Evolutionary conservation across 495 filamentous ascomycete species (phyloP).

Genomic region (Aspergillus incahuasiensis): DNA sequence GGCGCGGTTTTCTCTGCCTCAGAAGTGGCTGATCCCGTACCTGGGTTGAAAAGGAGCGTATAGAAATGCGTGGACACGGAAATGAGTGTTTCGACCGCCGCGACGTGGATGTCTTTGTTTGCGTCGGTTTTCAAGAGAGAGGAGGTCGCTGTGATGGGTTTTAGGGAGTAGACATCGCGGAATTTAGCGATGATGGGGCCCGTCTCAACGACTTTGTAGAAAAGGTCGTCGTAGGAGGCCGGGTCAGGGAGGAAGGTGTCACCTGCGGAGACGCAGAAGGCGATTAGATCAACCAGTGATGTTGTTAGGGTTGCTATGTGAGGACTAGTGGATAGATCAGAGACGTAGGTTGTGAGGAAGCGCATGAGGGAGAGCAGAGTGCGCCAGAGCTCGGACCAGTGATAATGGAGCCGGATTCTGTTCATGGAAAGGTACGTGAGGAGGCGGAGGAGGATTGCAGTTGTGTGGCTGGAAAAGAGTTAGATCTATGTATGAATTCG

Average conservation of each 20-base stretch:
- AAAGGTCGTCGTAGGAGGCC: constrained; percentile 87
- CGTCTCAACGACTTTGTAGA: constrained; percentile 95
- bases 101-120: constrained; percentile 27
- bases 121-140: constrained; percentile 13
- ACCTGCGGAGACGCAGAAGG: constrained; percentile 78
- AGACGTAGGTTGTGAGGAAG: constrained; percentile 80
- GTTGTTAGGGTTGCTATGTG: constrained; percentile 51
- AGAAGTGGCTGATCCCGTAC: constrained; percentile 19
- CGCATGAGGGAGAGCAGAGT: constrained; percentile 83
- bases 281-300: constrained; percentile 74
- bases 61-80: constrained; percentile 85
- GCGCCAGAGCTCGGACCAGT: constrained; percentile 95
- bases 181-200: constrained; percentile 83
- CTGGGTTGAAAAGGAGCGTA: constrained; percentile 65
- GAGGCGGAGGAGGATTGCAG: constrained; percentile 76
- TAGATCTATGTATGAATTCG: constrained; percentile 2
- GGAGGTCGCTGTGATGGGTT: constrained; percentile 16
- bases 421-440: constrained; percentile 78
- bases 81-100: constrained; percentile 77
- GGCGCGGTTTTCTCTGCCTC: constrained; percentile 22
- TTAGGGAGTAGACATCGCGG: constrained; percentile 60
- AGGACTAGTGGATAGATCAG: constrained; percentile 61
- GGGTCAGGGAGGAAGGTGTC: constrained; percentile 91
- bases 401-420: constrained; percentile 73
- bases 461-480: constrained; percentile 31